These are phyloP conservation scores for Lactarius tabidus DNA, from an alignment of 768 basidiomycete species.

Conservation along the genomic window DNA sequence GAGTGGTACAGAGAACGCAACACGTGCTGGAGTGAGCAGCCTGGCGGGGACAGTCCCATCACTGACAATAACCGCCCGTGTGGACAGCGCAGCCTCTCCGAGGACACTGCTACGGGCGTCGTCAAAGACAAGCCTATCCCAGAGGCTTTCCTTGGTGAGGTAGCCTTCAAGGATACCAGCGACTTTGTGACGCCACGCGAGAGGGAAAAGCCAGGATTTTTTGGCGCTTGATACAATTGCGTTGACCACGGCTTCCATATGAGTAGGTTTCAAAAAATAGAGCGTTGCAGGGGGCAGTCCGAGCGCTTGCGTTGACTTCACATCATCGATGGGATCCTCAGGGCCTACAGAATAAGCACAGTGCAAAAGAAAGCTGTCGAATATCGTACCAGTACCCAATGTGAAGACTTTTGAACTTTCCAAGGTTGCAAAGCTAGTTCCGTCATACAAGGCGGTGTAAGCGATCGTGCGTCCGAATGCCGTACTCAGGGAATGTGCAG, in stretches of 20 bases:
- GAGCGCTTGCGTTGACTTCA: constrained; percentile 44
- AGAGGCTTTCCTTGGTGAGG: constrained; percentile 72
- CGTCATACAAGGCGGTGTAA: constrained; percentile 74
- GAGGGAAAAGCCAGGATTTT: constrained; percentile 49
- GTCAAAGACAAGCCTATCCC: constrained; percentile 78
- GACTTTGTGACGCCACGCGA: constrained; percentile 78
- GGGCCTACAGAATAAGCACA: background rate
- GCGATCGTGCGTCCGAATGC: constrained; percentile 77
- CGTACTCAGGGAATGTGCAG: constrained; percentile 65
- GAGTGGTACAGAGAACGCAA: constrained; percentile 74
- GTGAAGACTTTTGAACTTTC: constrained; percentile 52
- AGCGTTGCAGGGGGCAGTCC: constrained; percentile 74
- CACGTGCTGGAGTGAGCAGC: constrained; percentile 56
- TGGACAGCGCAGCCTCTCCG: constrained; percentile 54
- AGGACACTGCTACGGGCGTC: constrained; percentile 56
- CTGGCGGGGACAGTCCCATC: constrained; percentile 55
- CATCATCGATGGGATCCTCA: constrained; percentile 42
- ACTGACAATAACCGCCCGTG: constrained; percentile 68
- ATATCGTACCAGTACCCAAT: constrained; percentile 40
- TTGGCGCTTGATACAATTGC: constrained; percentile 53
- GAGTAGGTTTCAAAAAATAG: constrained; percentile 64
- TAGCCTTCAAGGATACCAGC: constrained; percentile 68
- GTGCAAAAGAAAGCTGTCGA: background rate
- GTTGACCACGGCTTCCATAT: constrained; percentile 52
- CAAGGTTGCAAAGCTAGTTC: constrained; percentile 66